These are phyloP conservation scores for Verticillium longisporum DNA, from an alignment of 2,329 filamentous ascomycete species.

Conservation along the genomic window DNA sequence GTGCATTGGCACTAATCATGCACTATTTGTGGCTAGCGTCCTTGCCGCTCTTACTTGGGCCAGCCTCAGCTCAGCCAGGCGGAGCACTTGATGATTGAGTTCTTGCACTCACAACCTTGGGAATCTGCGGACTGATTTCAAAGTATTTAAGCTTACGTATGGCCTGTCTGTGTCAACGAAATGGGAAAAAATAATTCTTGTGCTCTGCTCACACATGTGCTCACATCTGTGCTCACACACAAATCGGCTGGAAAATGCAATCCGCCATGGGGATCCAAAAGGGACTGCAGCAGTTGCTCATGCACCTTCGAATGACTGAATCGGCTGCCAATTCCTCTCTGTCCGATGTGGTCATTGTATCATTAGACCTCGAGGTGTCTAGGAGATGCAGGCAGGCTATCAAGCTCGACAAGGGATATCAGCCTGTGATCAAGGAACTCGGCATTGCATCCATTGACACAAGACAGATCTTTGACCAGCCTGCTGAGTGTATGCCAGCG, in stretches of 20 bases:
- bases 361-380: neutral
- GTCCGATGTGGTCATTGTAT: neutral
- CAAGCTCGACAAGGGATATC: neutral
- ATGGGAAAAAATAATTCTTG: too few relatives aligned
- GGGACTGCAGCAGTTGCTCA: neutral
- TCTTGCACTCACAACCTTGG: too few relatives aligned
- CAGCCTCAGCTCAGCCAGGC: too few relatives aligned
- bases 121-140: too few relatives aligned
- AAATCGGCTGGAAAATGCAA: neutral
- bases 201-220: too few relatives aligned
- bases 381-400: neutral
- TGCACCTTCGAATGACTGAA: neutral
- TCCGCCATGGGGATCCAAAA: neutral
- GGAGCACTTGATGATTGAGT: too few relatives aligned
- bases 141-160: too few relatives aligned
- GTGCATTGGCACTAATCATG: too few relatives aligned
- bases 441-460: neutral
- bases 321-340: neutral
- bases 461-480: neutral
- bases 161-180: too few relatives aligned
- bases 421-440: neutral
- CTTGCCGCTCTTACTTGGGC: too few relatives aligned
- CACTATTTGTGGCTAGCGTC: too few relatives aligned
- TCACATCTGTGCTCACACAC: conserved; percentile 7
- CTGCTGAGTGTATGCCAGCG: neutral